phyloP scores from a whole-genome alignment of 208 protist genomes.

The Acanthamoeba quina region DNA sequence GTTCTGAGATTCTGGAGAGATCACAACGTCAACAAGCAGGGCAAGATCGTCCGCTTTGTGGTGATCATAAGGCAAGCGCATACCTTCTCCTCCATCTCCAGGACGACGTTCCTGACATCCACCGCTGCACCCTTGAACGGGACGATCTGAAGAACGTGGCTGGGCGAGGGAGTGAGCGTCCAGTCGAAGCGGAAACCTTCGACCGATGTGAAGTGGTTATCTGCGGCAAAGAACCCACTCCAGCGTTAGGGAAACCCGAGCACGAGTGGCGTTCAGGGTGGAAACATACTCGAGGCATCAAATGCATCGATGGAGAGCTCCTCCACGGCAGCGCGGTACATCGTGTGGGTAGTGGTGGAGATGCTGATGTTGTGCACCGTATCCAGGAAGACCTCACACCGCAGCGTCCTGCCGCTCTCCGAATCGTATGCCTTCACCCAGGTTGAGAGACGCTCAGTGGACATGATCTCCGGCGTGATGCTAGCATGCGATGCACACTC shows the following conservation, averaged over 20 bases:
- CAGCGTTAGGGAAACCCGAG: not conserved
- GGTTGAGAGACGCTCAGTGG: constrained; percentile 67
- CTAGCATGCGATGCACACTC: not conserved
- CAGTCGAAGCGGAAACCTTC: constrained; percentile 71
- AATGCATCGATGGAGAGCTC: constrained; percentile 57
- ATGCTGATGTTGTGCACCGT: constrained; percentile 56
- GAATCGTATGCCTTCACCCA: constrained; percentile 48
- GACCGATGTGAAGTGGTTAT: constrained; percentile 58
- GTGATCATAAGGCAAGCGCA: not conserved
- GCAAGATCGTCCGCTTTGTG: not conserved
- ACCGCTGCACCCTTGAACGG: constrained; percentile 68
- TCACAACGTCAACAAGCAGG: not conserved
- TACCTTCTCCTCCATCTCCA: constrained; percentile 72
- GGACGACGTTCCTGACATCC: constrained; percentile 13
- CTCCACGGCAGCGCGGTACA: constrained; percentile 64
- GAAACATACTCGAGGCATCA: constrained; percentile 38
- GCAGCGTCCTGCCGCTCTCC: constrained; percentile 47
- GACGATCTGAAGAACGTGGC: constrained; percentile 62
- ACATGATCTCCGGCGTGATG: constrained; percentile 69
- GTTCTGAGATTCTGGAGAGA: constrained; percentile 7
- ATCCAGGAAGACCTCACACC: constrained; percentile 72
- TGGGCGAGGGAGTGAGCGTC: constrained; percentile 53
- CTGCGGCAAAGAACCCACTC: not conserved
- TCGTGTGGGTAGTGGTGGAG: constrained; percentile 68
- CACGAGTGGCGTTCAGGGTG: not conserved